Conservation (phyloP, 352 stramenopile species). For the Phytophthora pini region DNA sequence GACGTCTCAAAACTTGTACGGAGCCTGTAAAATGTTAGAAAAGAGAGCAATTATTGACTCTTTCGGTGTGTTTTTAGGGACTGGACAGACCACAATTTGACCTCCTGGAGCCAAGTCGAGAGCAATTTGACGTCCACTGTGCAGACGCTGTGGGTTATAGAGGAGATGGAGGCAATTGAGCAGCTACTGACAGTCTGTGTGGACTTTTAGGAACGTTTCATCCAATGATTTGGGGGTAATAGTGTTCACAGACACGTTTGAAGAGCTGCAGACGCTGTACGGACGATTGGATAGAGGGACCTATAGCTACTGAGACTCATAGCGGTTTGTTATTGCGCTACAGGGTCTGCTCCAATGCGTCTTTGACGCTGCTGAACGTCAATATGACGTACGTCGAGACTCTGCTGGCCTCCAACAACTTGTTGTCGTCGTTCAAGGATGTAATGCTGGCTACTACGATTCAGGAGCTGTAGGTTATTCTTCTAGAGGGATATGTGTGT, state of each 20-base stretch:
- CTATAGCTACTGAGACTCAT: not conserved
- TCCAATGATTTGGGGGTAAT: slow-evolving; percentile 22
- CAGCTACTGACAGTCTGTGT: not conserved
- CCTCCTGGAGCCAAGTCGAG: slow-evolving; percentile 33
- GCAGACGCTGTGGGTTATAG: slow-evolving; percentile 26
- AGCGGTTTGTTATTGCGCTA: not conserved
- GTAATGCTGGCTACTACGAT: slow-evolving; percentile 35
- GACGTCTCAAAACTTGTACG: slow-evolving; percentile 11
- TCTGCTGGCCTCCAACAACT: slow-evolving; percentile 29
- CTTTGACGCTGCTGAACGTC: slow-evolving; percentile 29
- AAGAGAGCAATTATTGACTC: no score
- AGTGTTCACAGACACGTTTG: slow-evolving; percentile 26
- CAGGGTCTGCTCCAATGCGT: slow-evolving; percentile 38
- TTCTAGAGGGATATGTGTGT: no score
- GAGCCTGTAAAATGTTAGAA: not conserved
- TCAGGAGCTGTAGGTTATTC: slow-evolving; percentile 29
- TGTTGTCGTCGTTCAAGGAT: slow-evolving; percentile 31
- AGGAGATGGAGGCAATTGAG: not conserved
- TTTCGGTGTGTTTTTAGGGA: slow-evolving; percentile 10
- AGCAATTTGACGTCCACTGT: slow-evolving; percentile 19
- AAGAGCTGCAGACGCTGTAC: slow-evolving; percentile 36
- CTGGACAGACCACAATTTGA: slow-evolving; percentile 12
- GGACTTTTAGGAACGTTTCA: slow-evolving; percentile 30
- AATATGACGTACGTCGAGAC: slow-evolving; percentile 38
- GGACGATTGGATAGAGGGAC: not conserved